phyloP scores from a whole-genome alignment of 1,139 yeast species.

The Saccharomyces hybrid region DNA sequence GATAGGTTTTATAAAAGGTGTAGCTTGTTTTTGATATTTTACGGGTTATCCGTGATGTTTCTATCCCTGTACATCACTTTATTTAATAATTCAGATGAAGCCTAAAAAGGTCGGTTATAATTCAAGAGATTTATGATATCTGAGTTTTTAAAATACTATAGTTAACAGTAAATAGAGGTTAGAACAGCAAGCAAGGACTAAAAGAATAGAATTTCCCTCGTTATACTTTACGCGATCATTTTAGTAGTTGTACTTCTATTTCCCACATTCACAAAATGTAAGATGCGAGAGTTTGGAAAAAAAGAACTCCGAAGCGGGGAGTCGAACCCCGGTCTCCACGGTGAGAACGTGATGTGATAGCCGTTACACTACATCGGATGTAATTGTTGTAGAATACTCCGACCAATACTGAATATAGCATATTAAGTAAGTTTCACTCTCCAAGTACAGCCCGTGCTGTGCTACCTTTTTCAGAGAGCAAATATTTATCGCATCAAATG shows the following conservation, averaged over 20 bases:
- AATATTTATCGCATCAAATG: too few species aligned
- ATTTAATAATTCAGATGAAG: slow-evolving; percentile 32
- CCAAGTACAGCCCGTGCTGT: too few species aligned
- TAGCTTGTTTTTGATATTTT: slow-evolving; percentile 54
- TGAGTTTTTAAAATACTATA: not conserved
- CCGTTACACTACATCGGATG: slow-evolving; percentile 34
- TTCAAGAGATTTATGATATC: not conserved
- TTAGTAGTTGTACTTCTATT: not conserved
- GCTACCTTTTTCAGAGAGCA: too few species aligned
- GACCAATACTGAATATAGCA: too few species aligned
- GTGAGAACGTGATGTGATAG: slow-evolving; percentile 17
- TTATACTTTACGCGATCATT: not conserved
- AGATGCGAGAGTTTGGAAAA: slow-evolving; percentile 12
- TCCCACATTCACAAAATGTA: not conserved
- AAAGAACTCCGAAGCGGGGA: not conserved
- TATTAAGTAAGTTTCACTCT: too few species aligned
- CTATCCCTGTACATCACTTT: slow-evolving; percentile 71
- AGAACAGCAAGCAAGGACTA: not conserved
- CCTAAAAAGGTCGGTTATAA: not conserved
- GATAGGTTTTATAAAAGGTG: slow-evolving; percentile 44
- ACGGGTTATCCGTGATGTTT: slow-evolving; percentile 73
- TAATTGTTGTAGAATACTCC: too few species aligned
- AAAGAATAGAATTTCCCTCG: too few species aligned
- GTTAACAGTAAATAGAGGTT: not conserved
- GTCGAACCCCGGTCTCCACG: slow-evolving; percentile 8